Conservation (phyloP, 192 early-diverging fungal genomes). For the Coemansia sp. region DNA sequence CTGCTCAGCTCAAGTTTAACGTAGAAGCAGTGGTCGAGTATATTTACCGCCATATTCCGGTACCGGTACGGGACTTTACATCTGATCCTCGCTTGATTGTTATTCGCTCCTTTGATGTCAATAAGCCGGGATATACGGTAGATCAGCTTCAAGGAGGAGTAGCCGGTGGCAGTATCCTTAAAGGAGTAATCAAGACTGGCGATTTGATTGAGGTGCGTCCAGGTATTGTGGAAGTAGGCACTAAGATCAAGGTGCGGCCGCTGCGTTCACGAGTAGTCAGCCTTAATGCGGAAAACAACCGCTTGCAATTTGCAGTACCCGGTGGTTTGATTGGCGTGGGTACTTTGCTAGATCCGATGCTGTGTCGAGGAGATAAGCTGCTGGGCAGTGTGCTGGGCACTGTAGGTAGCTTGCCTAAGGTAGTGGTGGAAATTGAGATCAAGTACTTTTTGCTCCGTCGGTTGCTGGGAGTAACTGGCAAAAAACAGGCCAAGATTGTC, state of each 20-base stretch:
- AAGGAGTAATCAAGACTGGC: conserved; percentile 81
- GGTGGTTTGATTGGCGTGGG: conserved; percentile 99
- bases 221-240: conserved; percentile 87
- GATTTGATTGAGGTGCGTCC: conserved; percentile 97
- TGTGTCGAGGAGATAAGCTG: conserved; percentile 94
- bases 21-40: conserved; percentile 98
- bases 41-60: conserved; percentile 92
- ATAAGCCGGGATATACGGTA: conserved; percentile 96
- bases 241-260: conserved; percentile 74
- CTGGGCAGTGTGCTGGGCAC: conserved; percentile 93
- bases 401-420: conserved; percentile 86
- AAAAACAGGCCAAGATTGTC: conserved; percentile 95
- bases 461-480: conserved; percentile 95
- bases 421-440: conserved; percentile 95
- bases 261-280: conserved; percentile 88
- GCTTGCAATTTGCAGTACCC: conserved; percentile 96
- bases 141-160: conserved; percentile 93
- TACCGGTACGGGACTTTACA: conserved; percentile 91
- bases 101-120: conserved; percentile 98
- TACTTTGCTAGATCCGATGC: conserved; percentile 90
- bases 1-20: conserved; percentile 98
- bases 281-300: conserved; percentile 84
- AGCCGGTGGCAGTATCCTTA: conserved; percentile 94
- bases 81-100: conserved; percentile 91
- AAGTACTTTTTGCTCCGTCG: conserved; percentile 95